Base-by-base conservation (phyloP, 345 rosid genomes). In the Pistacia integerrima region DNA sequence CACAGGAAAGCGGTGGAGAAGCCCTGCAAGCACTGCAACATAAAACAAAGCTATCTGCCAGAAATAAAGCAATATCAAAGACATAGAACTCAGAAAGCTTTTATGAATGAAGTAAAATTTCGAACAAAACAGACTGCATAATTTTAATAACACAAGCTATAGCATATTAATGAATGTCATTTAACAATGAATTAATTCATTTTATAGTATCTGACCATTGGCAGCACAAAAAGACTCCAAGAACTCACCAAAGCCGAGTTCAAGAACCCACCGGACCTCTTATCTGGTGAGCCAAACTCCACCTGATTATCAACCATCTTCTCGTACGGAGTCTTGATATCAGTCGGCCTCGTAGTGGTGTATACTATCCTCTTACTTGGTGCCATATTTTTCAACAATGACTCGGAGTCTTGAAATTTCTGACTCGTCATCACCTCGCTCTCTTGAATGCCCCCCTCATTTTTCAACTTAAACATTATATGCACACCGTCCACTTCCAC, bases 261-360 rank as follows among this genome's bases (percentile, higher is more conserved):
- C 56, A 96, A 86, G 64, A 90, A 88, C 6, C 97, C 94, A 51
- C 95, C 95, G 36, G 95, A 87, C 30, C 93, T 82, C 82, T 89
- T 91, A 85, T 96, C 97, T 1, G 98, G 98, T 11, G 97, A 92
- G 3, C 99, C 95, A 4, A 96, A 96, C 74, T 91, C 93, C 54
- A 96, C 99, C 74, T 85, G 81, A 84, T 96, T 93, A 78, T 85
- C 97, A 2, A 96, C 89, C 99, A 96, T 96, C 77, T 92, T 93
- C 84, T 92, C 99, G 20, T 96, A 96, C 0, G 97, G 98, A 56
- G 98, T 81, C 87, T 91, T 92, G 54, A 96, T 92, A 77, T 96
- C 98, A 3, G 65, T 71, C 0, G 98, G 99, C 79, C 98, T 84
- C 0, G 91, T 92, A 6, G 99, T 93, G 13, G 97, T 91, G 73